Evolutionary conservation across 192 early-diverging fungal genomes (phyloP).

Genomic region (Coemansia sp.): DNA sequence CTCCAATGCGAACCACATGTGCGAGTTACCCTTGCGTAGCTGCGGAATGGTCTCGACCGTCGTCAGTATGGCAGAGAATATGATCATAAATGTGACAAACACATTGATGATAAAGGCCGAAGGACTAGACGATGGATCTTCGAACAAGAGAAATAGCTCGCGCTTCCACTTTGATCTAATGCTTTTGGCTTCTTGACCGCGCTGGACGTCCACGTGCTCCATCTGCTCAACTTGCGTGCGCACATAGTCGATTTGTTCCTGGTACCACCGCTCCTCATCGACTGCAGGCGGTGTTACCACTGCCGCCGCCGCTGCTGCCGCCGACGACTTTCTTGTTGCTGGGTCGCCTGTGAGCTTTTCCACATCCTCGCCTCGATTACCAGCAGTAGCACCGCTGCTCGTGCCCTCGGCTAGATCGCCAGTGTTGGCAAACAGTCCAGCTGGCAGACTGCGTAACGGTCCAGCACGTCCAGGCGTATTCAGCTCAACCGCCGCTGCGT

Average conservation of each 20-base stretch:
- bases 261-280: slow-evolving; percentile 53
- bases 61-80: slow-evolving; percentile 71
- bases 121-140: slow-evolving; percentile 75
- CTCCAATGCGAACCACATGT: slow-evolving; percentile 68
- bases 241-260: slow-evolving; percentile 56
- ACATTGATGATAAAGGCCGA: slow-evolving; percentile 74
- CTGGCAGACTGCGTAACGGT: slow-evolving; percentile 25
- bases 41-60: slow-evolving; percentile 82
- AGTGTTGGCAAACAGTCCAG: slow-evolving; percentile 13
- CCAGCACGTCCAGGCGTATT: slow-evolving; percentile 12
- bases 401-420: neutral
- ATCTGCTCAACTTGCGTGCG: slow-evolving; percentile 55
- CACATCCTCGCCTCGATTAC: neutral
- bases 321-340: neutral
- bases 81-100: slow-evolving; percentile 73
- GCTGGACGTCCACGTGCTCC: slow-evolving; percentile 44
- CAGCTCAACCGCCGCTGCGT: slow-evolving; percentile 31
- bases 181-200: slow-evolving; percentile 46
- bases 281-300: slow-evolving; percentile 30
- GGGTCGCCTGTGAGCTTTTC: slow-evolving; percentile 12
- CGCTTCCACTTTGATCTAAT: slow-evolving; percentile 60
- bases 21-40: slow-evolving; percentile 58
- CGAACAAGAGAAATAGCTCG: slow-evolving; percentile 70
- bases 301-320: slow-evolving; percentile 15
- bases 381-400: slow-evolving; percentile 3